Base-by-base conservation (phyloP, 441 rosid genomes). In the Arabidopsis lyrata region DNA sequence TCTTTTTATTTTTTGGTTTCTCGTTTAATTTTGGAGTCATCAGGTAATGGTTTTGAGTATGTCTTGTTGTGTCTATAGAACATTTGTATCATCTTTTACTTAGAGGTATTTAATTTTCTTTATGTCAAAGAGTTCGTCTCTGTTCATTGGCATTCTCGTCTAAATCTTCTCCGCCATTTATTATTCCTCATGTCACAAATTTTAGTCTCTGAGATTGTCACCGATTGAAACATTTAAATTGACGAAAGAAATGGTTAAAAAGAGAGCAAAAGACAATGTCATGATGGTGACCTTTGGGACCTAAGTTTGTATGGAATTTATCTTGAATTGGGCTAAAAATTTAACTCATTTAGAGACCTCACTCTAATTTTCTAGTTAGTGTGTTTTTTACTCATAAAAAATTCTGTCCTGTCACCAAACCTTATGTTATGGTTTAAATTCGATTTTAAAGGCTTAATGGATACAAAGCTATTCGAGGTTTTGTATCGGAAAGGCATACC, bases 1-100 rank as follows among this genome's bases (percentile, higher is more conserved):
- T 5, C 1, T 42, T 20, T 22, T 56, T 16, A 3, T 35, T 53
- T 45, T 44, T 52, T 62, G 68, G 58, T 75, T 68, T 16, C 57
- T 52, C 56, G 47, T 69, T 54, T 63, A 36, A n/a, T 70, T 70
- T 56, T 68, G 58, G 63, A 68, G 74, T 68, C 77, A 62, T 63
- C 74, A 62, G 64, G 13, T 72, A 9, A 68, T 68, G 74, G 69
- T 53, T 44, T 53, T 70, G 79, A 76, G 61, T 42, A 63, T 63
- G 75, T 63, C 72, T 38, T 70, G 61, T 76, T 69, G 70, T 69
- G 80, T 56, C 71, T 31, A 63, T 70, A 76, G 66, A 70, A 70
- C 71, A 56, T 70, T 70, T 76, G 79, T 76, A 56, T 70, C 48
- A 59, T 70, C 74, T 56, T 68, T 62, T 56, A 27, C 20, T 76